Conservation (phyloP, 2,329 filamentous ascomycete genomes). For the Parasarocladium wereldwijsianum region DNA sequence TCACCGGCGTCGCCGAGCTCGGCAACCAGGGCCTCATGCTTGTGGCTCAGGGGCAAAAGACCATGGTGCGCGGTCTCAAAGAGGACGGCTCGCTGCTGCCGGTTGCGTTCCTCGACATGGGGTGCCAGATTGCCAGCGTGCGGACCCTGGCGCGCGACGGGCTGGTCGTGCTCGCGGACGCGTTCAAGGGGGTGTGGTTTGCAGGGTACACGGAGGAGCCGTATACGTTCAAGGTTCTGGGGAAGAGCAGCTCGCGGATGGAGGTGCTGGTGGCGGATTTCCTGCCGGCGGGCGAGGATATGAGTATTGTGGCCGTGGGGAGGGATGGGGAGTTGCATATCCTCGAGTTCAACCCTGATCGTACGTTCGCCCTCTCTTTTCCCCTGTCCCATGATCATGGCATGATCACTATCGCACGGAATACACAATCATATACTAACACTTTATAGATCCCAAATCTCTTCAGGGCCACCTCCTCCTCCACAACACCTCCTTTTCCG, state of each 20-base stretch:
- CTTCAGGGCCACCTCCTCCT: conserved; percentile 78
- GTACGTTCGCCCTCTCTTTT: conserved; percentile 33
- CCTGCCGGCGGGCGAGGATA: conserved; percentile 66
- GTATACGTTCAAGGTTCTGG: conserved; percentile 86
- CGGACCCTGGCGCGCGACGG: conserved; percentile 75
- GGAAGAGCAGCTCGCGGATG: conserved; percentile 66
- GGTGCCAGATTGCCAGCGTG: conserved; percentile 76
- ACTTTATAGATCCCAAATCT: conserved; percentile 66
- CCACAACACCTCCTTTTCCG: conserved; percentile 76
- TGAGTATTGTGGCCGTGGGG: conserved; percentile 74
- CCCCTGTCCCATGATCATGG: not conserved
- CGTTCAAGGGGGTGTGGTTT: conserved; percentile 90
- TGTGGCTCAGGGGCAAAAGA: conserved; percentile 88
- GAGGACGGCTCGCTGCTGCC: conserved; percentile 87
- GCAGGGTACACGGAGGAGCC: conserved; percentile 93
- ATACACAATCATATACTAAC: too few species aligned
- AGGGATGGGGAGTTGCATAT: conserved; percentile 77
- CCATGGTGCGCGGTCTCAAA: conserved; percentile 89
- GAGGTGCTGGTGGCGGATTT: conserved; percentile 77
- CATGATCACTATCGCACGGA: conserved; percentile 13
- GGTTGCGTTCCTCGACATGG: conserved; percentile 96
- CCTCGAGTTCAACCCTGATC: conserved; percentile 87
- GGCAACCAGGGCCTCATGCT: conserved; percentile 80
- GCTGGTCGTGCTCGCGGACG: conserved; percentile 76
- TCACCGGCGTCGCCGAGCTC: conserved; percentile 73